Evolutionary conservation across 306 rosid species (phyloP).

Genomic region (Delonix regia): DNA sequence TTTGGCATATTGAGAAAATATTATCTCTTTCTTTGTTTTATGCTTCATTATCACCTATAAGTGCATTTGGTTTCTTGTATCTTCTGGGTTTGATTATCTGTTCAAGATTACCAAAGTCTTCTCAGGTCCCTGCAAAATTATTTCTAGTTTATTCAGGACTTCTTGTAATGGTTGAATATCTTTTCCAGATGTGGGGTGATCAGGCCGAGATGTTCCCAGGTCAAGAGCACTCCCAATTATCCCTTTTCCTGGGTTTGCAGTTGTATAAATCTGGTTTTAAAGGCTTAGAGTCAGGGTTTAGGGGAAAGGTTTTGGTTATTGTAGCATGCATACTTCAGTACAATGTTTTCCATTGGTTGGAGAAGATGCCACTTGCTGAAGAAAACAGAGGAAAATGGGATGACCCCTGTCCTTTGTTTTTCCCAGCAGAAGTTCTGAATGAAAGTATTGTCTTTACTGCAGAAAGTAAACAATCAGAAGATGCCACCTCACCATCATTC

Average conservation of each 20-base stretch:
- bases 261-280: slow-evolving; percentile 74
- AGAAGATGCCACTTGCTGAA: slow-evolving; percentile 57
- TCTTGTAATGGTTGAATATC: slow-evolving; percentile 76
- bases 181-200: slow-evolving; percentile 90
- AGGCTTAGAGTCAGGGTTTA: slow-evolving; percentile 87
- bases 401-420: slow-evolving; percentile 81
- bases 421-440: slow-evolving; percentile 51
- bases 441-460: slow-evolving; percentile 26
- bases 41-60: slow-evolving; percentile 82
- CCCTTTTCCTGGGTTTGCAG: slow-evolving; percentile 74
- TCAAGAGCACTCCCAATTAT: slow-evolving; percentile 62
- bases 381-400: slow-evolving; percentile 74
- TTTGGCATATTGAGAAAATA: slow-evolving; percentile 84
- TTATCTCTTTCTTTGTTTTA: slow-evolving; percentile 73
- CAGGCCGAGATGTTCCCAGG: slow-evolving; percentile 90
- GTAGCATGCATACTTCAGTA: slow-evolving; percentile 89
- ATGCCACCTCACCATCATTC: slow-evolving; percentile 45
- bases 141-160: slow-evolving; percentile 81
- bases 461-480: slow-evolving; percentile 36
- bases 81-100: slow-evolving; percentile 71
- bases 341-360: slow-evolving; percentile 84
- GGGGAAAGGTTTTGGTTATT: slow-evolving; percentile 89
- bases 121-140: slow-evolving; percentile 70
- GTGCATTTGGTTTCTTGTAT: slow-evolving; percentile 82
- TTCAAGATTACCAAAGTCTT: slow-evolving; percentile 79